These are phyloP conservation scores for Filobasidium floriforme DNA, from an alignment of 768 basidiomycete species.

Conservation along the genomic window DNA sequence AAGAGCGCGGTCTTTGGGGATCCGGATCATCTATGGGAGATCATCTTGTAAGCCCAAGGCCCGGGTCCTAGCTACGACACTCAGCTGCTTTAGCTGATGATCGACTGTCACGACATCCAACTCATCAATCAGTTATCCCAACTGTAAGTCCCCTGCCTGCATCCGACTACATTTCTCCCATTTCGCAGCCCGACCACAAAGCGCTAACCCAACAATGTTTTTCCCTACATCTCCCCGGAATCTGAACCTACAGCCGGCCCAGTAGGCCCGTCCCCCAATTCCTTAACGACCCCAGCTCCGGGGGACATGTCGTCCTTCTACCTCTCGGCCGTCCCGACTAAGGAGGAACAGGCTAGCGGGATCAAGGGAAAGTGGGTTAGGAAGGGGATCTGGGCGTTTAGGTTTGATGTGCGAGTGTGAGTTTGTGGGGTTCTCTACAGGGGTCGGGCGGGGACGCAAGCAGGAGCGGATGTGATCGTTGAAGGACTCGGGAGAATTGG, in stretches of 20 bases:
- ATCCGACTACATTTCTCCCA: too few species aligned
- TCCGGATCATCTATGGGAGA: constrained; percentile 49
- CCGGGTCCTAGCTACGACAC: constrained; percentile 57
- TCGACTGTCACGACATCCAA: too few species aligned
- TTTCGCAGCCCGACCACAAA: too few species aligned
- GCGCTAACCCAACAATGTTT: not conserved
- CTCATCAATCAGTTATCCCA: constrained; percentile 11
- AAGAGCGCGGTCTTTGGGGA: constrained; percentile 56
- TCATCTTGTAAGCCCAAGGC: constrained; percentile 59
- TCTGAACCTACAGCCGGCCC: not conserved
- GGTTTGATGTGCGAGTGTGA: constrained; percentile 70
- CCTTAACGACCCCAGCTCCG: constrained; percentile 11
- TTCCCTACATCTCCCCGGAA: too few species aligned
- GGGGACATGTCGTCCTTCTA: constrained; percentile 23
- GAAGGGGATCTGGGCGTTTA: constrained; percentile 76
- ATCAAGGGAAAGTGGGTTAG: constrained; percentile 71
- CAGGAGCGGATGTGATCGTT: not conserved
- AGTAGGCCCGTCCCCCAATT: constrained; percentile 9
- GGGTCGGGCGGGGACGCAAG: too few species aligned
- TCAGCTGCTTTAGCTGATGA: too few species aligned
- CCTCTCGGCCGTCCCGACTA: constrained; percentile 54
- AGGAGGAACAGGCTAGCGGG: constrained; percentile 63
- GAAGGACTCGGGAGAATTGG: not conserved
- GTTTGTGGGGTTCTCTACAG: too few species aligned
- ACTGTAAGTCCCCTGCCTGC: constrained; percentile 3